phyloP scores from a whole-genome alignment of 208 protist genomes.

The Trypanosoma theileri region DNA sequence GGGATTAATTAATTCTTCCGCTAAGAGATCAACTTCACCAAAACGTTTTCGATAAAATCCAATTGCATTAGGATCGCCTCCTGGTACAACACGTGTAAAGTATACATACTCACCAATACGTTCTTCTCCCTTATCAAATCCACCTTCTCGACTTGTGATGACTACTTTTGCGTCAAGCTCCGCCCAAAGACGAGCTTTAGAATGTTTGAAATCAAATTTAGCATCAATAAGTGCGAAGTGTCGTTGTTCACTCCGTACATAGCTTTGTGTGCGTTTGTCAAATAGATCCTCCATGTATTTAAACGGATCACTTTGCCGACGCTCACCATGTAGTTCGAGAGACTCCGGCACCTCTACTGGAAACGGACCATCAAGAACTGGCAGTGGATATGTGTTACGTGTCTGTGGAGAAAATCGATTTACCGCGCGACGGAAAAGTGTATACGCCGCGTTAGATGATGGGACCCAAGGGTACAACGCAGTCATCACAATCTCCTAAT shows the following conservation, averaged over 20 bases:
- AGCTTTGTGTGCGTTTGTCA: conserved; percentile 71
- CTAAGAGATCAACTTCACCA: conserved; percentile 82
- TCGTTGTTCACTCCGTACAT: conserved; percentile 64
- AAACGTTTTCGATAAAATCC: conserved; percentile 90
- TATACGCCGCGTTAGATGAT: conserved; percentile 58
- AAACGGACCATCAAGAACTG: conserved; percentile 78
- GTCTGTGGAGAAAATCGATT: conserved; percentile 72
- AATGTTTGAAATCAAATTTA: conserved; percentile 88
- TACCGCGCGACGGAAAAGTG: conserved; percentile 43
- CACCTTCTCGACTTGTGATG: conserved; percentile 81
- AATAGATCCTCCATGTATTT: conserved; percentile 90
- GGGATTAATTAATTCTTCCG: conserved; percentile 91
- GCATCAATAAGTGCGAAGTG: conserved; percentile 66
- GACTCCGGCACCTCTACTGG: conserved; percentile 51
- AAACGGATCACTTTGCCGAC: conserved; percentile 70
- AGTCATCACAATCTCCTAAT: conserved; percentile 45
- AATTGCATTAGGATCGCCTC: conserved; percentile 67
- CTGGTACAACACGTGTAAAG: conserved; percentile 81
- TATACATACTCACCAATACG: conserved; percentile 90
- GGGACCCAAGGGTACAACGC: conserved; percentile 84
- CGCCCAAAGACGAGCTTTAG: conserved; percentile 77
- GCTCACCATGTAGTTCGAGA: conserved; percentile 54
- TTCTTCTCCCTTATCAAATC: conserved; percentile 91
- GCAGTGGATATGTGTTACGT: conserved; percentile 70
- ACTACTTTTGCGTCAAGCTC: conserved; percentile 87